Conservation (phyloP, 2,329 filamentous ascomycete genomes). For the Phaeophleospora eucalypticola region DNA sequence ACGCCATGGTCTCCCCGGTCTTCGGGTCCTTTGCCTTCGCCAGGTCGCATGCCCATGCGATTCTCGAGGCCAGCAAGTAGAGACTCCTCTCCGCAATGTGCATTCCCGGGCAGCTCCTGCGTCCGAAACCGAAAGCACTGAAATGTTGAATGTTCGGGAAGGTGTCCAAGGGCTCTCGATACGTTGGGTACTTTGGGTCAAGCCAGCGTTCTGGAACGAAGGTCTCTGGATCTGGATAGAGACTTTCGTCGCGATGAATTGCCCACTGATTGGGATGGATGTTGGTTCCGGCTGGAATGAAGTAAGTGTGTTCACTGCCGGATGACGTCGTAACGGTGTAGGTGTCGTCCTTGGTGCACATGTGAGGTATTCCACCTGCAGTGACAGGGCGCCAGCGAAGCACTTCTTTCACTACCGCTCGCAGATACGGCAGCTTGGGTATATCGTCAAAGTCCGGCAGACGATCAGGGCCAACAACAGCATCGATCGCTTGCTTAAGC, state of each 20-base stretch:
- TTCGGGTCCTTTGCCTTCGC: conserved; percentile 9
- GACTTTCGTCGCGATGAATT: conserved; percentile 9
- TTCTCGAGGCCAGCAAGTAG: conserved; percentile 35
- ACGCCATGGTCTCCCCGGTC: conserved; percentile 9
- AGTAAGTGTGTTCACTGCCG: conserved; percentile 55
- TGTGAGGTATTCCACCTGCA: conserved; percentile 31
- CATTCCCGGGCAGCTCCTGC: conserved; percentile 45
- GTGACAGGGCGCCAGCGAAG: conserved; percentile 56
- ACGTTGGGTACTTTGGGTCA: conserved; percentile 50
- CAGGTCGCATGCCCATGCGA: conserved; percentile 23
- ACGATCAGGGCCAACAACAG: conserved; percentile 38
- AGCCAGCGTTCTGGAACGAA: conserved; percentile 50
- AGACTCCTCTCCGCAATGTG: conserved; percentile 37
- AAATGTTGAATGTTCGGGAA: conserved; percentile 53
- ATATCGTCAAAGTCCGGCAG: conserved; percentile 52
- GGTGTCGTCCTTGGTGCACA: conserved; percentile 51
- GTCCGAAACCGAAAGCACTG: conserved; percentile 53
- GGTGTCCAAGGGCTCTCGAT: conserved; percentile 48
- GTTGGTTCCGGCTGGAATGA: conserved; percentile 53
- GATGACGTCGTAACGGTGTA: conserved; percentile 48
- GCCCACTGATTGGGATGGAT: conserved; percentile 43
- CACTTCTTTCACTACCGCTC: conserved; percentile 56
- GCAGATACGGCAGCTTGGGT: conserved; percentile 49
- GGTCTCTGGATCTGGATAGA: conserved; percentile 9
- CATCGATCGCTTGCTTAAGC: conserved; percentile 36